phyloP scores from a whole-genome alignment of 139 green algal species.

The Chlamydomonas sp. region DNA sequence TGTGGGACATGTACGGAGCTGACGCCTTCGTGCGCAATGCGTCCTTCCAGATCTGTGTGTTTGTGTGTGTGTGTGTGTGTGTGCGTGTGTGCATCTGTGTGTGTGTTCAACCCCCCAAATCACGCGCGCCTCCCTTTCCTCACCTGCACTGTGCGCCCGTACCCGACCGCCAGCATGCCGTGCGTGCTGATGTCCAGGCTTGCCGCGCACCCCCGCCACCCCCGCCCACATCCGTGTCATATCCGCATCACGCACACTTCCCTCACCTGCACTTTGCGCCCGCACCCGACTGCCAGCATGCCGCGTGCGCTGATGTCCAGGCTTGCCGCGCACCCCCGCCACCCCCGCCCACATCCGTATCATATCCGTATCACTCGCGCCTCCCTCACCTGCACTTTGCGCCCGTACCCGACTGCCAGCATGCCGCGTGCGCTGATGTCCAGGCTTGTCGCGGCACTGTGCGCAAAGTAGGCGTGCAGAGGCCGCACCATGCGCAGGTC shows the following conservation, averaged over 20 bases:
- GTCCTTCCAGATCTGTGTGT: conserved; percentile 76
- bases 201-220: neutral
- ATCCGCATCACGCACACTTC: neutral
- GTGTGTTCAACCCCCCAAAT: no score
- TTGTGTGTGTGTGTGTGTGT: neutral
- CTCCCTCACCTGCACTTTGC: conserved; percentile 53
- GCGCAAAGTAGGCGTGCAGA: conserved; percentile 85
- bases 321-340: conserved; percentile 23
- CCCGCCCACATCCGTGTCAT: conserved; percentile 3
- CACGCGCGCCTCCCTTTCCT: no score
- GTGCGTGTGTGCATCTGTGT: neutral
- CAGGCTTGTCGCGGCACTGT: conserved; percentile 54
- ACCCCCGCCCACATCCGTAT: neutral
- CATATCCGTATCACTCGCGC: neutral
- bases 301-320: conserved; percentile 88
- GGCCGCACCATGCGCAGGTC: conserved; percentile 79
- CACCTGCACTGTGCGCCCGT: conserved; percentile 64
- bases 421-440: conserved; percentile 90
- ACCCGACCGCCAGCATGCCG: conserved; percentile 80
- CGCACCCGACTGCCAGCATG: conserved; percentile 76
- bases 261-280: conserved; percentile 56
- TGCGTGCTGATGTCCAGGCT: conserved; percentile 84
- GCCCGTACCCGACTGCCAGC: conserved; percentile 74
- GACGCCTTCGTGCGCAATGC: conserved; percentile 69
- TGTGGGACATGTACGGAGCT: conserved; percentile 84